phyloP scores from a whole-genome alignment of 345 rosid species.

The Aquilaria sinensis region DNA sequence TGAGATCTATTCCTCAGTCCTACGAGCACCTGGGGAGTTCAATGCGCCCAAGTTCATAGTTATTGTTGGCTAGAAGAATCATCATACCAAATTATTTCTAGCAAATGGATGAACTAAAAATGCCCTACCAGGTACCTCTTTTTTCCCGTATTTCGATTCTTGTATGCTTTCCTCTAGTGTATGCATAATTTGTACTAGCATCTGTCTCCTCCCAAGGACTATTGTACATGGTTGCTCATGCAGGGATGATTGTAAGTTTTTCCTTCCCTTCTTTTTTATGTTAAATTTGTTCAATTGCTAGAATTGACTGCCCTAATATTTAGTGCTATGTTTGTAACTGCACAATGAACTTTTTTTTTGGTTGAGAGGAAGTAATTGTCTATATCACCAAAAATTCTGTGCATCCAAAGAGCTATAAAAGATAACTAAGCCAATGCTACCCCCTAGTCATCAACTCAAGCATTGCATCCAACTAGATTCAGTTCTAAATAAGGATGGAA shows the following conservation, averaged over 20 bases:
- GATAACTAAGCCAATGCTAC: no score
- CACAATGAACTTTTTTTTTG: no score
- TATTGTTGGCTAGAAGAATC: constrained; percentile 84
- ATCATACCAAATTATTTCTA: constrained; percentile 82
- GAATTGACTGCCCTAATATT: no score
- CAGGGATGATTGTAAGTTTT: constrained; percentile 59
- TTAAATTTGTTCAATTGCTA: no score
- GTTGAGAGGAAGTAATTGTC: no score
- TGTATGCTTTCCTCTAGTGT: constrained; percentile 4
- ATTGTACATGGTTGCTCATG: constrained; percentile 90
- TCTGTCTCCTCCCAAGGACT: constrained; percentile 43
- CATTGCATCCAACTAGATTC: no score
- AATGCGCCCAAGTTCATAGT: constrained; percentile 69
- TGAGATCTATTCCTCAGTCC: constrained; percentile 39
- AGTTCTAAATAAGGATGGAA: no score
- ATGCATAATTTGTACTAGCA: constrained; percentile 1
- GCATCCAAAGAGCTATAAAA: no score
- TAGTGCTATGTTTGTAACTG: no score
- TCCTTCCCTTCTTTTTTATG: no score
- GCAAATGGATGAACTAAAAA: constrained; percentile 40
- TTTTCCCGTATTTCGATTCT: neutral
- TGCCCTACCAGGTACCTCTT: constrained; percentile 71
- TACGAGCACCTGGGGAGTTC: constrained; percentile 57
- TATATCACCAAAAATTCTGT: no score
- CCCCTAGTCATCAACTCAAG: no score